phyloP scores from a whole-genome alignment of 2,329 filamentous ascomycete genomes.

The Colletotrichum tamarilloi region DNA sequence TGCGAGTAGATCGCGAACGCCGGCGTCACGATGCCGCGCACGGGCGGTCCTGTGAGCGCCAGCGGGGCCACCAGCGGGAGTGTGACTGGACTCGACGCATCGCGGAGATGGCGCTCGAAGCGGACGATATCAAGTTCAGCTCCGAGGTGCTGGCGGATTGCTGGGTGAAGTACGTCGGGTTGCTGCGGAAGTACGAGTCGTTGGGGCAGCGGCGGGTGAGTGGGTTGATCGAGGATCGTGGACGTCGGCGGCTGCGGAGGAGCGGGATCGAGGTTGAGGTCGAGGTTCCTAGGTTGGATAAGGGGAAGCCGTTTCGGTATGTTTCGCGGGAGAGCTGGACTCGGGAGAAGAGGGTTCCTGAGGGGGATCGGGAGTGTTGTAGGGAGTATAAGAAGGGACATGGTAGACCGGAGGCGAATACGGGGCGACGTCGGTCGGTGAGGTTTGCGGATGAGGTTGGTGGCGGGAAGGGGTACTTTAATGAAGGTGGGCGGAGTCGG shows the following conservation, averaged over 20 bases:
- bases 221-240: constrained; percentile 5
- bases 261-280: neutral
- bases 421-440: neutral
- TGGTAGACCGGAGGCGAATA: neutral
- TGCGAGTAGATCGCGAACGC: constrained; percentile 13
- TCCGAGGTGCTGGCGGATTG: constrained; percentile 20
- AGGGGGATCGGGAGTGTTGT: neutral
- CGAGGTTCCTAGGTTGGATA: neutral
- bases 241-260: neutral
- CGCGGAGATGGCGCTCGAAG: neutral
- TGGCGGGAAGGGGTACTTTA: neutral
- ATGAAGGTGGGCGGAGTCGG: neutral
- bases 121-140: constrained; percentile 25
- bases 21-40: neutral
- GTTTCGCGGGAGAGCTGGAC: constrained; percentile 4
- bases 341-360: neutral
- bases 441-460: neutral
- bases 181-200: constrained; percentile 26
- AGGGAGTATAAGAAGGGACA: neutral
- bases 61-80: neutral
- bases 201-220: constrained; percentile 23
- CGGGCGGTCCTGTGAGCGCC: neutral
- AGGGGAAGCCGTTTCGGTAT: neutral
- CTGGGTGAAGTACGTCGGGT: constrained; percentile 23
- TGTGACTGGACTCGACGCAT: constrained; percentile 15